Evolutionary conservation across 2,329 filamentous ascomycete species (phyloP).

Genomic region (Teratosphaeria destructans): DNA sequence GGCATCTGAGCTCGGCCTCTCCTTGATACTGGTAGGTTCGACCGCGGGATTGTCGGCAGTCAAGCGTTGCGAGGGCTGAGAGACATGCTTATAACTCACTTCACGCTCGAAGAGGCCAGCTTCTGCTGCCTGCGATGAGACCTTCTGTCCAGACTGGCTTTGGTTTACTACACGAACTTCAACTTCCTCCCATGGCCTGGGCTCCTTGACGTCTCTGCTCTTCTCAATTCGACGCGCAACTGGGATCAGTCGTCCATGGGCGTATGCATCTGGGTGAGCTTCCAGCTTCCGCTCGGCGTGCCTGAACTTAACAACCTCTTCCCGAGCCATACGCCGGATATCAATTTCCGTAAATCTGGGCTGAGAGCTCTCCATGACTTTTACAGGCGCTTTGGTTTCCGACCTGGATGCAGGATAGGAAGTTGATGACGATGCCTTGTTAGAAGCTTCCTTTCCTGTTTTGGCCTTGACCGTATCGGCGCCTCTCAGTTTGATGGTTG

Average conservation of each 20-base stretch:
- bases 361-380: background rate
- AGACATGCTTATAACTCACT: background rate
- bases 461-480: background rate
- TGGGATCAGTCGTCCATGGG: slow-evolving; percentile 21
- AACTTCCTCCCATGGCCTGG: slow-evolving; percentile 3
- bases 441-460: background rate
- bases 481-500: background rate
- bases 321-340: slow-evolving; percentile 23
- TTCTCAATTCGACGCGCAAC: slow-evolving; percentile 16
- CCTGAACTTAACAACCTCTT: slow-evolving; percentile 25
- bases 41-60: background rate
- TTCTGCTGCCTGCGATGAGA: background rate
- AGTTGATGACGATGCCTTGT: background rate
- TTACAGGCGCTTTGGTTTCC: background rate
- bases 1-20: background rate
- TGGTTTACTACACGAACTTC: background rate
- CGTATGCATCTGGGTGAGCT: slow-evolving; percentile 19
- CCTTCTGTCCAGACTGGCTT: background rate
- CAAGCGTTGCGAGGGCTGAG: background rate
- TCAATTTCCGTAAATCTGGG: slow-evolving; percentile 7
- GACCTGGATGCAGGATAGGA: background rate
- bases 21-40: background rate
- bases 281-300: slow-evolving; percentile 25
- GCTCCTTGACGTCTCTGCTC: slow-evolving; percentile 8
- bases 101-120: background rate